Evolutionary conservation across 2,329 filamentous ascomycete genomes (phyloP).

Genomic region (Podosphaera fusca): DNA sequence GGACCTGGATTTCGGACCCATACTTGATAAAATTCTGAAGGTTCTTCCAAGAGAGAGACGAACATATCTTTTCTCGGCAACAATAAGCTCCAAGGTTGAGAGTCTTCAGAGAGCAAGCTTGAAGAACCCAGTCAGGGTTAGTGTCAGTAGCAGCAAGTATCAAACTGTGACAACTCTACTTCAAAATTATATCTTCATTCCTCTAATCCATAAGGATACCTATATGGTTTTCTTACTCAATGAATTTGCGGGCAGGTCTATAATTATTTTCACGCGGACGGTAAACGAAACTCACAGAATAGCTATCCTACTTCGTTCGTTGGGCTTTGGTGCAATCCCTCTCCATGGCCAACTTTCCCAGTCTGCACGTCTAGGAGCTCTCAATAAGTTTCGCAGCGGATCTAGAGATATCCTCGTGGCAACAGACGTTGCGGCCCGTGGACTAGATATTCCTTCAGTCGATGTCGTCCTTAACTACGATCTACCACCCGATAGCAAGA

Average conservation of each 20-base stretch:
- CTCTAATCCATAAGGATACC: conserved; percentile 68
- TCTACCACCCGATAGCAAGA: conserved; percentile 64
- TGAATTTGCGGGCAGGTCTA: conserved; percentile 65
- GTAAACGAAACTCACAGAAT: conserved; percentile 77
- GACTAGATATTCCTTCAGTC: conserved; percentile 81
- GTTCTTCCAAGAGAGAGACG: conserved; percentile 55
- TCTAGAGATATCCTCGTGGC: conserved; percentile 73
- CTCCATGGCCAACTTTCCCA: conserved; percentile 84
- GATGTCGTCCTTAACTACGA: conserved; percentile 75
- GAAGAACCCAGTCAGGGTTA: conserved; percentile 61
- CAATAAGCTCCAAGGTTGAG: conserved; percentile 84
- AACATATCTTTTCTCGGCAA: conserved; percentile 84
- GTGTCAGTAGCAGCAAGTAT: conserved; percentile 62
- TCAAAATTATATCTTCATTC: conserved; percentile 70
- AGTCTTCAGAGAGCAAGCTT: conserved; percentile 75
- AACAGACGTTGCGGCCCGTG: conserved; percentile 81
- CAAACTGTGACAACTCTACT: conserved; percentile 78
- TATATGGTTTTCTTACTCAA: conserved; percentile 74
- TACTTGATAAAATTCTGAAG: conserved; percentile 81
- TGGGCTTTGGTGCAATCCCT: conserved; percentile 79
- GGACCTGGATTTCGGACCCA: conserved; percentile 82
- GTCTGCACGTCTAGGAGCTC: conserved; percentile 59
- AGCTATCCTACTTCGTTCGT: conserved; percentile 55
- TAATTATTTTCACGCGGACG: conserved; percentile 79
- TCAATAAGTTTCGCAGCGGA: conserved; percentile 71